Conservation (phyloP, 2,329 filamentous ascomycete genomes). For the Scedosporium minutisporum region DNA sequence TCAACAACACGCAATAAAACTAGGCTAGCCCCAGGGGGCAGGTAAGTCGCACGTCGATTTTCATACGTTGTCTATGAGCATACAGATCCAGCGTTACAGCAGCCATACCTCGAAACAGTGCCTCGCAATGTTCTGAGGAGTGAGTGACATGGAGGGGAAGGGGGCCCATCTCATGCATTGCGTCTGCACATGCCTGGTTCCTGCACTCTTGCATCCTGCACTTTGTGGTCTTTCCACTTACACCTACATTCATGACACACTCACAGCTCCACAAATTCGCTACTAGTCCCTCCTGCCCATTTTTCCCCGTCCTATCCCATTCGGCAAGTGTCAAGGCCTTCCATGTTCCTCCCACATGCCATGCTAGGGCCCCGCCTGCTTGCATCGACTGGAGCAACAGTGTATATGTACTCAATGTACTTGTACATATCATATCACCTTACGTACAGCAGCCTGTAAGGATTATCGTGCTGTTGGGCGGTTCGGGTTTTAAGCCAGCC, state of each 20-base stretch:
- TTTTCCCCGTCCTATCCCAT: neutral
- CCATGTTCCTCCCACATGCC: neutral
- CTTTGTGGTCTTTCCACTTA: neutral
- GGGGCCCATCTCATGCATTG: neutral
- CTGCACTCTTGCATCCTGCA: neutral
- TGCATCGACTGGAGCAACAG: neutral
- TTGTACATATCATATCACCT: neutral
- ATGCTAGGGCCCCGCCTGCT: neutral
- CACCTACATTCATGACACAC: neutral
- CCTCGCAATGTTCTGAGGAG: neutral
- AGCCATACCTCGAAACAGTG: neutral
- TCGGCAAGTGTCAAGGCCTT: neutral
- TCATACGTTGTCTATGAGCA: too few relatives aligned
- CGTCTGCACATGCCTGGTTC: neutral
- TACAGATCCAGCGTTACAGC: neutral
- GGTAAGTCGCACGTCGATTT: neutral
- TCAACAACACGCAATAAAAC: neutral
- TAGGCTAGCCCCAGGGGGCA: neutral
- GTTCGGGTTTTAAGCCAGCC: neutral
- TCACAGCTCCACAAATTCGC: neutral
- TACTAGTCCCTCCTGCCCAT: neutral
- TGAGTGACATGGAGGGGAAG: neutral
- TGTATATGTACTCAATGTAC: neutral
- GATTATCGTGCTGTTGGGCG: neutral
- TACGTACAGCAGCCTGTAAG: neutral